Evolutionary conservation across 2,329 filamentous ascomycete genomes (phyloP).

Genomic region (Aspergillus thermomutatus): DNA sequence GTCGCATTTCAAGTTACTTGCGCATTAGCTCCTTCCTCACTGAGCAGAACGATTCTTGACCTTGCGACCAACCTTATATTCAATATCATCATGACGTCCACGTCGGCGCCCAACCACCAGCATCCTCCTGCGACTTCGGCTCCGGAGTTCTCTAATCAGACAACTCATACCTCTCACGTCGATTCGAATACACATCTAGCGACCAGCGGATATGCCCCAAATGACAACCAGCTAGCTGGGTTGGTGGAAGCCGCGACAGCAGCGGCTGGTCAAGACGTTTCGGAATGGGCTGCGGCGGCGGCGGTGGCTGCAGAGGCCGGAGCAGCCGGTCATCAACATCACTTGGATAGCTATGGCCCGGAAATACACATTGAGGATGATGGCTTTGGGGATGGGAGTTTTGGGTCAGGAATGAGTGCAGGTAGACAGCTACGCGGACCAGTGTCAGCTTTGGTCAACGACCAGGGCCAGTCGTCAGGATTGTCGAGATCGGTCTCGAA

Average conservation of each 20-base stretch:
- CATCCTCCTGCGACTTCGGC: slow-evolving; percentile 25
- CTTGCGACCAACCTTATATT: neutral
- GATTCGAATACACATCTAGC: slow-evolving; percentile 29
- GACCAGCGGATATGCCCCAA: slow-evolving; percentile 32
- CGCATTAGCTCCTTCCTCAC: neutral
- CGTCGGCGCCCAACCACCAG: slow-evolving; percentile 27
- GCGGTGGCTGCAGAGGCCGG: slow-evolving; percentile 48
- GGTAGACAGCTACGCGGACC: slow-evolving; percentile 26
- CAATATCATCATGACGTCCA: slow-evolving; percentile 25
- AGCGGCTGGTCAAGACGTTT: slow-evolving; percentile 39
- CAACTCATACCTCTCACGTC: slow-evolving; percentile 24
- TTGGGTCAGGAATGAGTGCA: slow-evolving; percentile 24
- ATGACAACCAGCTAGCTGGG: slow-evolving; percentile 44
- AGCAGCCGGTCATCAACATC: slow-evolving; percentile 40
- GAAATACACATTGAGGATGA: slow-evolving; percentile 42
- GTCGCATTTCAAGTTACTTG: neutral
- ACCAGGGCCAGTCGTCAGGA: slow-evolving; percentile 27
- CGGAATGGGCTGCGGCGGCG: slow-evolving; percentile 41
- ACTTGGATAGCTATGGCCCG: slow-evolving; percentile 37
- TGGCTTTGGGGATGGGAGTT: slow-evolving; percentile 34
- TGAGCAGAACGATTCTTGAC: neutral
- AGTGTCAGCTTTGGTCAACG: slow-evolving; percentile 18
- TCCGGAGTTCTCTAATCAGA: slow-evolving; percentile 26
- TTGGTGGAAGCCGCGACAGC: slow-evolving; percentile 47
- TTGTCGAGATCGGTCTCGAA: slow-evolving; percentile 35